phyloP scores from a whole-genome alignment of 768 basidiomycete species.

The Suillus discolor region DNA sequence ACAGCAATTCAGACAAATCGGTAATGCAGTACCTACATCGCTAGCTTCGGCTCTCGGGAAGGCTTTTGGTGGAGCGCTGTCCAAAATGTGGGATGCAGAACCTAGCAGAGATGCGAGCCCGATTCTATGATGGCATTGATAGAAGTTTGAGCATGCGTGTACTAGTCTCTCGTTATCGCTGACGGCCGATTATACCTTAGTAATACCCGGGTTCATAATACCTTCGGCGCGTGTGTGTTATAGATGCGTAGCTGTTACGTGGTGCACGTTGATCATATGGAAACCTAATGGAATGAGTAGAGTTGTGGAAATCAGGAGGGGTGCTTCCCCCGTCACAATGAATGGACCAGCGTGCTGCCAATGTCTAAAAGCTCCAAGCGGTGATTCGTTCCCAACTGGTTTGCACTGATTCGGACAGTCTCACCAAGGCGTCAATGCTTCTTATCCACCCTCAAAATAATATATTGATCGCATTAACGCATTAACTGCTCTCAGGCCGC shows the following conservation, averaged over 20 bases:
- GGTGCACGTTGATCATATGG: too few species aligned
- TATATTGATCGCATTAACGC: too few species aligned
- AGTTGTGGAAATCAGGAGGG: too few species aligned
- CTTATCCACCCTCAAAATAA: too few species aligned
- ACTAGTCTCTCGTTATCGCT: neutral
- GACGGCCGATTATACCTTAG: neutral
- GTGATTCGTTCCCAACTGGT: too few species aligned
- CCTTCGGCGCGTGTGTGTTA: neutral
- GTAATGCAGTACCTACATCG: conserved; percentile 78
- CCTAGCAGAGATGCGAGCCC: conserved; percentile 48
- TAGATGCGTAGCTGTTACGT: neutral
- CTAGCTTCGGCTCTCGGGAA: conserved; percentile 65
- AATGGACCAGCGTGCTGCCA: too few species aligned
- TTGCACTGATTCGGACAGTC: neutral
- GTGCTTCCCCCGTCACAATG: too few species aligned
- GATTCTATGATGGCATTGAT: conserved; percentile 30
- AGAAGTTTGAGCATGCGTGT: neutral
- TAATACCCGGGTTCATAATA: neutral
- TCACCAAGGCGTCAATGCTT: too few species aligned
- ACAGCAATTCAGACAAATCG: conserved; percentile 77
- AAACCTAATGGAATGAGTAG: too few species aligned
- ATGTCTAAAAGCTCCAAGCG: too few species aligned
- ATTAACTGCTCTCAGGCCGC: too few species aligned
- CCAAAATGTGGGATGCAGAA: conserved; percentile 45
- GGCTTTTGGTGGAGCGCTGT: conserved; percentile 44